A percentile compares a stretch with the other conserved stretches of the same genome.
phyloP scores from a whole-genome alignment of 148 eudicot species.

The Chenopodium formosanum region DNA sequence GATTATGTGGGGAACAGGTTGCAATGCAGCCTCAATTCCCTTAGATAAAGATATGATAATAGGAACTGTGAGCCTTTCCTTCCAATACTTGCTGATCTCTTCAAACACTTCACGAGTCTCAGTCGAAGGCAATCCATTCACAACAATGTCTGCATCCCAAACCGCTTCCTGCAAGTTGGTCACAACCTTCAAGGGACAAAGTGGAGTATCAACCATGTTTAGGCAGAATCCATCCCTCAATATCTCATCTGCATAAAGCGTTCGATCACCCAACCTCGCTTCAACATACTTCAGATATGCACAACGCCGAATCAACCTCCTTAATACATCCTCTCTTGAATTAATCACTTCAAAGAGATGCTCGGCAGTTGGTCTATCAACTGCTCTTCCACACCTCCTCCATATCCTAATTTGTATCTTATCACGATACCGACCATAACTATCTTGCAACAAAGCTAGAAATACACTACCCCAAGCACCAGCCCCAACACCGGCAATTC shows the following conservation, averaged over 20 bases:
- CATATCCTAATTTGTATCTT: constrained; percentile 59
- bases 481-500: constrained; percentile 58
- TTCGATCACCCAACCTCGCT: constrained; percentile 58
- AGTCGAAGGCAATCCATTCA: constrained; percentile 72
- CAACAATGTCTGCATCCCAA: constrained; percentile 68
- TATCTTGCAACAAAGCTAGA: constrained; percentile 58
- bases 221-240: constrained; percentile 61
- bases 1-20: constrained; percentile 79
- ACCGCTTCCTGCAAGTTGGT: constrained; percentile 68
- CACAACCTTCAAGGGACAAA: constrained; percentile 64
- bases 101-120: constrained; percentile 65
- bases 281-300: constrained; percentile 61
- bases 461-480: constrained; percentile 77
- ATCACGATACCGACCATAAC: constrained; percentile 55
- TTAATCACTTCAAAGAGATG: constrained; percentile 60
- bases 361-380: constrained; percentile 53
- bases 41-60: constrained; percentile 78
- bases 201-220: constrained; percentile 63
- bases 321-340: constrained; percentile 55
- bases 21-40: constrained; percentile 88
- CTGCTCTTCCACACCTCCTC: constrained; percentile 60
- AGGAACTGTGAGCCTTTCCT: constrained; percentile 70
- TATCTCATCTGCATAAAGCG: constrained; percentile 62
- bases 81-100: constrained; percentile 88
- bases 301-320: constrained; percentile 52